Evolutionary conservation across 495 filamentous ascomycete genomes (phyloP), one percentile per base, ranked within the genome.

Genomic region (Penicillium subrubescens): DNA sequence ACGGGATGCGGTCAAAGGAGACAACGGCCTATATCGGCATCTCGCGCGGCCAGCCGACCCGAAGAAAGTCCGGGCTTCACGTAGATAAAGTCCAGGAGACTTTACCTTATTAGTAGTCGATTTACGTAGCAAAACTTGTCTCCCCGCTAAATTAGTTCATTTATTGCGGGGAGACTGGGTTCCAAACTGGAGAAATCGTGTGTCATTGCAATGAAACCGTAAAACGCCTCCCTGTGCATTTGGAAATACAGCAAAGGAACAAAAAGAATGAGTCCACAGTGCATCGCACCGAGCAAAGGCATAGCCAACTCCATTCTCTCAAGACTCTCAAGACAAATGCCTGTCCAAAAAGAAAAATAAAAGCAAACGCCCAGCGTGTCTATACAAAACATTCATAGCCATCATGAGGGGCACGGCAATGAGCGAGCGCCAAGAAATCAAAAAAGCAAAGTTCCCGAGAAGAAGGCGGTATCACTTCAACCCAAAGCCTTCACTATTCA

Each of bases 401-500:
- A 37, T 37, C n/a, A 37, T 37, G 31, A 35, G n/a, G n/a, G 31
- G 29, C 55, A 43, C 23, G 12, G 46, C 39, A 39, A 43, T 21
- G 44, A 56, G 48, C 67, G 17, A 17, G 55, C 54, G 37, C 60
- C 64, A 61, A 8, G 21, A 8, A 62, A 62, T 35, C 64, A 48
- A 29, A 46, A 3, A 63, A 43, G 35, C 37, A 39, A 54, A 35
- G 57, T 37, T 21, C 8, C 21, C 4, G 39, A 2, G 41, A 8
- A n/a, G 23, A 10, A 0, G 21, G 12, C 7, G 8, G 8, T 27
- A 34, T 70, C 66, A 97, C 77, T 94, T 97, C 78, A 97, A 80
- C 43, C 94, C 94, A 84, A 97, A 97, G 50, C 94, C 94, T 73
- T 97, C 93, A 68, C 94, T 96, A 75, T 94, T 94, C 65, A 85